phyloP scores from a whole-genome alignment of 768 basidiomycete genomes.

The Lyophyllum semitale region DNA sequence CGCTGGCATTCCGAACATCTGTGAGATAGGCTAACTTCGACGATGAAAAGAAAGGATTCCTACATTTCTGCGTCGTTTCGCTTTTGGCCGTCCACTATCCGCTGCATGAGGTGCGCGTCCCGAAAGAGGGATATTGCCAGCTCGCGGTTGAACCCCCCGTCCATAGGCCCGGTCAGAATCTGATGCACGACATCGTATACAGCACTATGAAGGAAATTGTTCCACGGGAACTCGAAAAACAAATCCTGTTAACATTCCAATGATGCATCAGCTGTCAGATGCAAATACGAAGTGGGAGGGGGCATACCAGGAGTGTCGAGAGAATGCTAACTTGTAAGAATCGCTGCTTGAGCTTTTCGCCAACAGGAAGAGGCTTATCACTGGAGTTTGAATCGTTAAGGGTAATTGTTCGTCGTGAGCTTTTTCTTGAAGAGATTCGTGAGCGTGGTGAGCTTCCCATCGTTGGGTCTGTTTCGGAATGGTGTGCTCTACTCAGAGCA shows the following conservation, averaged over 20 bases:
- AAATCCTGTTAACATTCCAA: constrained; percentile 59
- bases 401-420: constrained; percentile 47
- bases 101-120: constrained; percentile 81
- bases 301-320: constrained; percentile 73
- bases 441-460: constrained; percentile 33
- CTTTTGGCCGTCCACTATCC: constrained; percentile 85
- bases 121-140: constrained; percentile 82
- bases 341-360: constrained; percentile 78
- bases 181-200: constrained; percentile 97
- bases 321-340: constrained; percentile 78
- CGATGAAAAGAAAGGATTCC: constrained; percentile 20
- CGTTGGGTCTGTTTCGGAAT: constrained; percentile 14
- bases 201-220: constrained; percentile 96
- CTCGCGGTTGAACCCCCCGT: constrained; percentile 82
- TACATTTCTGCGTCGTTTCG: constrained; percentile 78
- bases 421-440: constrained; percentile 46
- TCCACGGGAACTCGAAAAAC: constrained; percentile 96
- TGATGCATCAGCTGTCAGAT: background rate
- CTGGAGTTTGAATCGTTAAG: constrained; percentile 25
- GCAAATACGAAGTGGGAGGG: background rate
- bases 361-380: constrained; percentile 53
- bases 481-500: constrained; percentile 23
- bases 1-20: too few relatives aligned
- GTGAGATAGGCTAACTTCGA: too few relatives aligned
- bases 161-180: constrained; percentile 85